A percentile compares a stretch with the other conserved stretches of the same genome.
Evolutionary conservation across 2,329 filamentous ascomycete genomes (phyloP).

Genomic region (Basipetospora chlamydospora): DNA sequence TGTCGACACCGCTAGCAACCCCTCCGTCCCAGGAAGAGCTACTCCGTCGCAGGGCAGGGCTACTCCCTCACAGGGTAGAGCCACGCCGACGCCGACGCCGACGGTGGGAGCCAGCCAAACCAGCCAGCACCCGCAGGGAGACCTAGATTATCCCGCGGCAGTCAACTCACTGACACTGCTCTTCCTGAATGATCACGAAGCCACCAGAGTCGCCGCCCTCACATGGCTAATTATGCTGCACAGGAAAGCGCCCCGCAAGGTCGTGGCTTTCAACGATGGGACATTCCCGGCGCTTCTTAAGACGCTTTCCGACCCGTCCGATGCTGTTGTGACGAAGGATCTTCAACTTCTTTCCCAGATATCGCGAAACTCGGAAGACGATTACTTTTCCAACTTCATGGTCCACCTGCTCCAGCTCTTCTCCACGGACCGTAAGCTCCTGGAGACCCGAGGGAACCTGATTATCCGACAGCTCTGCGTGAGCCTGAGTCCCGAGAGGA

Average conservation of each 20-base stretch:
- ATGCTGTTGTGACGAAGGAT: constrained; percentile 91
- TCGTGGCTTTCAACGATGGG: constrained; percentile 89
- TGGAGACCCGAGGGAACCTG: constrained; percentile 86
- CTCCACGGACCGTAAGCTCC: constrained; percentile 76
- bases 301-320: constrained; percentile 86
- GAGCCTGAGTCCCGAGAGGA: constrained; percentile 83
- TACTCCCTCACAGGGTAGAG: too few relatives aligned
- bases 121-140: constrained; percentile 34
- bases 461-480: constrained; percentile 93
- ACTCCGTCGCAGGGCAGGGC: too few relatives aligned
- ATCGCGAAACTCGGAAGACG: constrained; percentile 88
- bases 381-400: constrained; percentile 98
- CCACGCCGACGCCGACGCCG: constrained; percentile 31
- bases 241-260: constrained; percentile 82
- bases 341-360: constrained; percentile 90
- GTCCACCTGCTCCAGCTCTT: constrained; percentile 90
- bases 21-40: constrained; percentile 32
- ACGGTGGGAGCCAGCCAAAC: constrained; percentile 11
- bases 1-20: constrained; percentile 37
- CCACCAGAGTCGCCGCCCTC: constrained; percentile 80
- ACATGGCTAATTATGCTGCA: constrained; percentile 98
- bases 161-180: constrained; percentile 86
- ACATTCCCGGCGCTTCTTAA: constrained; percentile 94
- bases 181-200: constrained; percentile 93
- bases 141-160: constrained; percentile 90